A percentile compares a stretch with the other conserved stretches of the same genome.
Conservation (phyloP, 202 grass and related monocot species). For the Digitaria exilis region DNA sequence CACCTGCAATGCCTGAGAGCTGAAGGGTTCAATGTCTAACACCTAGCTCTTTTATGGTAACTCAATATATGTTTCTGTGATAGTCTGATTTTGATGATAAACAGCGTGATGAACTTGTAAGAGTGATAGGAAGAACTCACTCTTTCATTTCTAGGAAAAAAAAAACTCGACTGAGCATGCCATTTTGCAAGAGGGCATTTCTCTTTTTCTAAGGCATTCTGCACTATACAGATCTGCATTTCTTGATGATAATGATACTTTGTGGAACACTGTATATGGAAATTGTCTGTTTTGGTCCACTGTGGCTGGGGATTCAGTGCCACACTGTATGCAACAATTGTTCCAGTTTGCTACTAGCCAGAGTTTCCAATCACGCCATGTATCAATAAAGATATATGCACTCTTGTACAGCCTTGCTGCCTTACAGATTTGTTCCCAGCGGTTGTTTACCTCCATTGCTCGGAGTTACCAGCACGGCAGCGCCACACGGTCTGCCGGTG, state of each 20-base stretch:
- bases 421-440: background rate
- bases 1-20: slow-evolving; percentile 79
- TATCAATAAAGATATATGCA: background rate
- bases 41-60: background rate
- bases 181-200: slow-evolving; percentile 11
- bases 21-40: slow-evolving; percentile 81
- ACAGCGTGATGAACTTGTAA: slow-evolving; percentile 13
- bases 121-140: slow-evolving; percentile 19
- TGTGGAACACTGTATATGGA: background rate
- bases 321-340: background rate
- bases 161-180: background rate
- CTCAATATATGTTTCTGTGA: background rate
- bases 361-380: background rate
- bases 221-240: background rate
- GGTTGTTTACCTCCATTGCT: background rate
- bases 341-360: background rate
- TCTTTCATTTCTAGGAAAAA: slow-evolving; percentile 1
- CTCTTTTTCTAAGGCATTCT: background rate
- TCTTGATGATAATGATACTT: background rate
- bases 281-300: background rate
- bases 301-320: background rate
- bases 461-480: background rate
- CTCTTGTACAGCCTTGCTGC: background rate
- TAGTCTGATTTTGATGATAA: background rate
- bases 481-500: background rate